Percentiles rank a stretch among this genome's conserved stretches.
phyloP scores from a whole-genome alignment of 495 filamentous ascomycete species.

The Articulospora tetracladia region DNA sequence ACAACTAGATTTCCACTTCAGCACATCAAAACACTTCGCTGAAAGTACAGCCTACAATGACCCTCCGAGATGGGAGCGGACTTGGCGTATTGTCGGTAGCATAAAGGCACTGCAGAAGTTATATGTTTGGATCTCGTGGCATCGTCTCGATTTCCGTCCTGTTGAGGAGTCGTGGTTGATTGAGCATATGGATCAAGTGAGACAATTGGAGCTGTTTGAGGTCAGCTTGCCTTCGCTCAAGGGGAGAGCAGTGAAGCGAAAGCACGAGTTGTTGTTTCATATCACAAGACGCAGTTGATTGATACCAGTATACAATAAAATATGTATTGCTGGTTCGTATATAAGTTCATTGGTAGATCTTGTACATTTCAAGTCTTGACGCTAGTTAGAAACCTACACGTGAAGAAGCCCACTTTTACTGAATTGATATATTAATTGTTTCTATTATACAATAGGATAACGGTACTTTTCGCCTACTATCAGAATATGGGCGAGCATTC shows the following conservation, averaged over 20 bases:
- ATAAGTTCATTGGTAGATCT: too few species aligned
- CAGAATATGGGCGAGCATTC: too few species aligned
- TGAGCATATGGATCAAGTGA: conserved; percentile 8
- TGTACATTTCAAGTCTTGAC: too few species aligned
- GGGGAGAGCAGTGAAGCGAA: background rate
- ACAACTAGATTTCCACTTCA: conserved; percentile 12
- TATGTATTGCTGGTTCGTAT: too few species aligned
- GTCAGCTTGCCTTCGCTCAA: conserved; percentile 8
- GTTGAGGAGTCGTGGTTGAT: conserved; percentile 11
- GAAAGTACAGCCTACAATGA: conserved; percentile 12
- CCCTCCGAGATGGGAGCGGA: conserved; percentile 8
- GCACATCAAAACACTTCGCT: background rate
- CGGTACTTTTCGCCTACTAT: too few species aligned
- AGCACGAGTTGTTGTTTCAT: background rate
- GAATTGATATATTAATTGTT: too few species aligned
- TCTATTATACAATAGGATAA: too few species aligned
- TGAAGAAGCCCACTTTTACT: too few species aligned
- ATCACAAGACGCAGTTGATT: background rate
- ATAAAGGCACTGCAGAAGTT: conserved; percentile 6
- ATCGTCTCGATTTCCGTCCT: background rate
- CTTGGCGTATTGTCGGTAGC: conserved; percentile 10
- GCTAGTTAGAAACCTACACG: too few species aligned
- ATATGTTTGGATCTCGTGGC: conserved; percentile 10
- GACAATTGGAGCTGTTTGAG: conserved; percentile 9
- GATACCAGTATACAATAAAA: too few species aligned